Base-by-base conservation (phyloP, 192 early-diverging fungal species). In the Coemansia sp. region DNA sequence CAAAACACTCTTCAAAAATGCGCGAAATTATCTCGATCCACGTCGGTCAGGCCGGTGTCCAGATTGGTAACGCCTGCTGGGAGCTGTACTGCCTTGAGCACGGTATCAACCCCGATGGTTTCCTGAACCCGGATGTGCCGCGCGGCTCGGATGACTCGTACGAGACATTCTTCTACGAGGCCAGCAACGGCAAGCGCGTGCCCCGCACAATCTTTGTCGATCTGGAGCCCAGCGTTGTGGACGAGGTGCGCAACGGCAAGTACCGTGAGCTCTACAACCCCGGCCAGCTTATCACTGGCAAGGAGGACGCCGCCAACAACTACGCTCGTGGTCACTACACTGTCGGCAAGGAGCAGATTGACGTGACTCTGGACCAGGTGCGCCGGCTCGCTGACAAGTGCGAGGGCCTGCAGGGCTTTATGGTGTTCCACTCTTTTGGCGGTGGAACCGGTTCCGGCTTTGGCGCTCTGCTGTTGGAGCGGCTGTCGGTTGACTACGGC, bases 1-100 rank as follows among this genome's bases (percentile, higher is more conserved):
- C 47, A 59, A 60, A 54, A 39, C 53, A 26, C n/a, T 18, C 56
- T 61, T 59, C 24, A 66, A 75, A 69, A 76, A 91, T 90, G 88
- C 86, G 88, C 79, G 88, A 91, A 73, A 83, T 85, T 77, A 89
- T 90, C 70, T 90, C 88, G 41, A 77, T 90, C 71, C 88, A 91
- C 81, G 87, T 89, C 81, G 89, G 88, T 68, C 88, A 88, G 75
- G 97, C 97, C 74, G 97, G 97, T 97, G 94, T 99, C 81, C 97
- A 99, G 82, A 99, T 99, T 73, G 97, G 97, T 91, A 98, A 98
- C 87, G 93, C 95, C 87, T 99, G 97, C 84, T 99, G 97, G 97
- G 97, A 99, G 85, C 91, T 99, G 83, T 90, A 88, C 83, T 92
- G 87, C 71, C 84, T 89, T 53, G 97, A 99, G 82, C 97, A 99